These are phyloP conservation scores for Xerocomus minutiporus DNA, from an alignment of 1,284 basidiomycete species.

Conservation along the genomic window DNA sequence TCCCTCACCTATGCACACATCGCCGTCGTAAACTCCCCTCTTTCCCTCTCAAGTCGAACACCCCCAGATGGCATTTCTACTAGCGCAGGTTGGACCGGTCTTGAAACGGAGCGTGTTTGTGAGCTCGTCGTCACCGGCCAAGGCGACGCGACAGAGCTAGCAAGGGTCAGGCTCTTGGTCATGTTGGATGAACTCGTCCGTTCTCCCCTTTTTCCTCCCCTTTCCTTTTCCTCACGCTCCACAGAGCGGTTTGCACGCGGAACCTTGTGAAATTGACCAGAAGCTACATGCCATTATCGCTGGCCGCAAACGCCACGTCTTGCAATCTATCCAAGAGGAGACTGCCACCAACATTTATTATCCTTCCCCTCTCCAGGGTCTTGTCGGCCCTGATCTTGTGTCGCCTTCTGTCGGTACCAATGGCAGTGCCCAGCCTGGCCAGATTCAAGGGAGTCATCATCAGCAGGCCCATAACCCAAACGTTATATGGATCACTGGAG, in stretches of 20 bases:
- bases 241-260: conserved; percentile 85
- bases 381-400: conserved; percentile 63
- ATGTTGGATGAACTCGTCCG: conserved; percentile 91
- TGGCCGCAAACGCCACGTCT: conserved; percentile 80
- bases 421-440: conserved; percentile 22
- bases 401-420: conserved; percentile 35
- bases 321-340: conserved; percentile 95
- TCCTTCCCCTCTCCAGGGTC: conserved; percentile 85
- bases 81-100: conserved; percentile 75
- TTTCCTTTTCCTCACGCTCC: not conserved
- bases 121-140: conserved; percentile 88
- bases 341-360: conserved; percentile 97
- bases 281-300: conserved; percentile 92
- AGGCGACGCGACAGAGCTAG: conserved; percentile 87
- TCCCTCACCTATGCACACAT: conserved; percentile 85
- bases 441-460: conserved; percentile 19
- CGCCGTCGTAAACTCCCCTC: conserved; percentile 79
- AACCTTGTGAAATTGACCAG: conserved; percentile 91
- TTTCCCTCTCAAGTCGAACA: conserved; percentile 65
- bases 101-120: conserved; percentile 91
- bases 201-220: conserved; percentile 15
- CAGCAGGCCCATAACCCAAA: conserved; percentile 54
- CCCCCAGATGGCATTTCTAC: conserved; percentile 70
- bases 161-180: conserved; percentile 85
- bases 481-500: conserved; percentile 94